These are phyloP conservation scores for Trichoderma orchidacearum DNA, from an alignment of 495 filamentous ascomycete species.

Conservation along the genomic window DNA sequence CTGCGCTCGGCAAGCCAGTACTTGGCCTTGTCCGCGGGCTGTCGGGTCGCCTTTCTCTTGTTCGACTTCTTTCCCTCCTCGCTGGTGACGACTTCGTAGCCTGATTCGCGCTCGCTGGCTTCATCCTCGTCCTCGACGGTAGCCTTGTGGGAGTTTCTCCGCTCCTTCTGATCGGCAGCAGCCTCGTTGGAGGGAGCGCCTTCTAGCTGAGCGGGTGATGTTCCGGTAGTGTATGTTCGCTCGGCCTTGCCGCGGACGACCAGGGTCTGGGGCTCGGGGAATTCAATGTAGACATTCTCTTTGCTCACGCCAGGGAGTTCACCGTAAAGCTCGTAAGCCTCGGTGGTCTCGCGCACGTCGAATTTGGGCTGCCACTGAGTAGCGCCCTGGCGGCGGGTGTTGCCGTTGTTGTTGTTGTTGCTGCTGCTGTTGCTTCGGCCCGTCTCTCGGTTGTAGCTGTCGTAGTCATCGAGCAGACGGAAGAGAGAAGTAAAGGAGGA, in stretches of 20 bases:
- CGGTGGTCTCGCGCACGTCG: slow-evolving; percentile 52
- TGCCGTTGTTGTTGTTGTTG: too few species aligned
- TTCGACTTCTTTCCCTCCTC: slow-evolving; percentile 3
- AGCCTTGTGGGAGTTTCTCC: slow-evolving; percentile 32
- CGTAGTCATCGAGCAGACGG: slow-evolving; percentile 57
- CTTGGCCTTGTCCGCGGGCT: slow-evolving; percentile 17
- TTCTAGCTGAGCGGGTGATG: slow-evolving; percentile 22
- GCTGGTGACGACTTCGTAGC: slow-evolving; percentile 5
- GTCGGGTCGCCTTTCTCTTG: slow-evolving; percentile 14
- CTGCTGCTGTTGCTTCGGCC: slow-evolving; percentile 12
- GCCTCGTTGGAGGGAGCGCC: slow-evolving; percentile 20
- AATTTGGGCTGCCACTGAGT: slow-evolving; percentile 52
- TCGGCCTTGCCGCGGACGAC: slow-evolving; percentile 52
- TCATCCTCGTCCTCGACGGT: slow-evolving; percentile 48
- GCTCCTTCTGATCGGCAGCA: slow-evolving; percentile 14
- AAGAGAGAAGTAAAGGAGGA: slow-evolving; percentile 50
- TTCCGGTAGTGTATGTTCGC: slow-evolving; percentile 29
- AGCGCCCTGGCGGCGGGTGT: slow-evolving; percentile 11
- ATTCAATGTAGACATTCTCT: slow-evolving; percentile 62
- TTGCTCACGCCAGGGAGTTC: slow-evolving; percentile 68
- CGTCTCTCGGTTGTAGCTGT: slow-evolving; percentile 28
- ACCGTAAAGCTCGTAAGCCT: slow-evolving; percentile 61
- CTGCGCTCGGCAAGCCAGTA: slow-evolving; percentile 77
- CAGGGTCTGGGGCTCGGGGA: slow-evolving; percentile 55
- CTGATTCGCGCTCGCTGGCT: slow-evolving; percentile 1